phyloP scores from a whole-genome alignment of 2,329 filamentous ascomycete genomes.

The Tolypocladium tundrense region DNA sequence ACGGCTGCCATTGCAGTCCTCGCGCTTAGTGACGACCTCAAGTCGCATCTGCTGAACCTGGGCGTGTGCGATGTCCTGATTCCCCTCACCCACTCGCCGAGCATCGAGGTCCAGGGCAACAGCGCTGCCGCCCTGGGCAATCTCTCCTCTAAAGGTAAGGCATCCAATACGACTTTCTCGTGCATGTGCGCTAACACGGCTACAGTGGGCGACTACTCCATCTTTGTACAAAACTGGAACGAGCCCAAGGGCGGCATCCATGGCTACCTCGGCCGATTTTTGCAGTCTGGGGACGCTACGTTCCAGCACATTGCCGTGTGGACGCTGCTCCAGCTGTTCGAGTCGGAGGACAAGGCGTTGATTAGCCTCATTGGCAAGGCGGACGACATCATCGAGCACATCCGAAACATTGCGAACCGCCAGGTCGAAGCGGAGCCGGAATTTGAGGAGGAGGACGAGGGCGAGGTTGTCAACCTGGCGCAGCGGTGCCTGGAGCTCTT shows the following conservation, averaged over 20 bases:
- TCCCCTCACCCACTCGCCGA: constrained; percentile 85
- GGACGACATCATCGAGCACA: constrained; percentile 84
- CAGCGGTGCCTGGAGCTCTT: constrained; percentile 82
- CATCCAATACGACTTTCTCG: background rate
- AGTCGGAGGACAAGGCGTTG: constrained; percentile 87
- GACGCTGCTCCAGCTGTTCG: constrained; percentile 89
- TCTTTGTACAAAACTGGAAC: constrained; percentile 90
- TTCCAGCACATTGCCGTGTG: constrained; percentile 99
- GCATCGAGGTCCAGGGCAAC: constrained; percentile 97
- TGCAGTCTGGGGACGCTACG: constrained; percentile 87
- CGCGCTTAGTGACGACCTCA: constrained; percentile 89
- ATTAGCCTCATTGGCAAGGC: constrained; percentile 82
- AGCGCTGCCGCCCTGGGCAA: constrained; percentile 94
- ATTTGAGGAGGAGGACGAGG: constrained; percentile 80
- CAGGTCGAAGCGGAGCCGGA: constrained; percentile 81
- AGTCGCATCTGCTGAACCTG: constrained; percentile 78
- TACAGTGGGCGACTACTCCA: constrained; percentile 86
- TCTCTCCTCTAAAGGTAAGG: constrained; percentile 84
- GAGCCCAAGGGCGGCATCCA: constrained; percentile 91
- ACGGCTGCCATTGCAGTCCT: constrained; percentile 97
- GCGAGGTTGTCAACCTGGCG: constrained; percentile 84
- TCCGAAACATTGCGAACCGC: constrained; percentile 81
- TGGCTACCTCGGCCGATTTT: constrained; percentile 85
- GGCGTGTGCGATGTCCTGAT: constrained; percentile 96
- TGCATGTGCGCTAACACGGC: background rate